Evolutionary conservation across 805 yeast species (phyloP), one percentile per base, ranked within the genome.

Genomic region (Candida nanaspora): DNA sequence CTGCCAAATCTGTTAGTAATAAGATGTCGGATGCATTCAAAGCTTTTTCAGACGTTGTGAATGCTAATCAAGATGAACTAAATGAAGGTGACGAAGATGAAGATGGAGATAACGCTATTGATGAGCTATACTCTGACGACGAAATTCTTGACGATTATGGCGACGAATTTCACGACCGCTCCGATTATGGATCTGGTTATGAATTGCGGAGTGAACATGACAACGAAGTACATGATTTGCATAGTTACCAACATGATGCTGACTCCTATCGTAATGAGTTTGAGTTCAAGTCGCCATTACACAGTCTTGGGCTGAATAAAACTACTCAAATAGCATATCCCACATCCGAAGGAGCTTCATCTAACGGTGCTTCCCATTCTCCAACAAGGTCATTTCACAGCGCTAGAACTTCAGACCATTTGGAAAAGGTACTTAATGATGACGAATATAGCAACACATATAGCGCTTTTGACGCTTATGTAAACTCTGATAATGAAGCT

Each of bases 1-100:
- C 23, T 23, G 30, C 28, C 9, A 14, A 3, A 7, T 15, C 29
- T 5, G 44, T 56, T 6, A 42, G 46, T 11, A 31, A 42, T 6
- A 52, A 50, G 25, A 27, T 55, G 14, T 39, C 53, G 7, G 44
- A 45, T 6, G 57, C 46, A 6, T 52, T 53, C 41, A 46, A 43
- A 31, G 46, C 43, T 10, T 48, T 55, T 27, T 47, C 57, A 11
- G 50, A 50, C 6, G 48, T 48, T 26, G 49, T 55, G 28, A 55
- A 51, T 39, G 53, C 59, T 8, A 44, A 45, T 6, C 50, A 48
- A 4, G 46, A 42, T 2, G 39, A 46, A 14, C 45, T 41, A 9
- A 33, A 38, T 18, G 27, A 34, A 11, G 42, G n/a, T n/a, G n/a
- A n/a, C n/a, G n/a, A 31, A 18, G 36, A 39, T 16, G 26, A n/a